A percentile compares a stretch with the other conserved stretches of the same genome.
Evolutionary conservation across 495 filamentous ascomycete species (phyloP).

Genomic region (Daldinia caldariorum): DNA sequence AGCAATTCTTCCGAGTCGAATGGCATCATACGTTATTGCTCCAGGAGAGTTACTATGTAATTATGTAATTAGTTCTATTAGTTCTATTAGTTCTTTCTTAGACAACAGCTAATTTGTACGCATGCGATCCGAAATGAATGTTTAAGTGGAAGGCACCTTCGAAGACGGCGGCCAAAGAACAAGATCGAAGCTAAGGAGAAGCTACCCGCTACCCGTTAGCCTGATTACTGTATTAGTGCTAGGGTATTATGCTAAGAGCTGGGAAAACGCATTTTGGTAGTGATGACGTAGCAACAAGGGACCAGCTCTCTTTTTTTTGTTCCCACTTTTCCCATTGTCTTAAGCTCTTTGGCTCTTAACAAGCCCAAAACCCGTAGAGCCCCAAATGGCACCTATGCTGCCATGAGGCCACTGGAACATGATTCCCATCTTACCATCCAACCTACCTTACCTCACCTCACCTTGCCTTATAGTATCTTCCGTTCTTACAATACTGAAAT

Average conservation of each 20-base stretch:
- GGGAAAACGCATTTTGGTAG: slow-evolving; percentile 26
- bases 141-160: slow-evolving; percentile 9
- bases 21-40: neutral
- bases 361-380: slow-evolving; percentile 7
- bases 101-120: slow-evolving; percentile 20
- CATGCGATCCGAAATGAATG: slow-evolving; percentile 23
- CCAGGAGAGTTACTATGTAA: neutral
- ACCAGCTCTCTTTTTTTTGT: slow-evolving; percentile 27
- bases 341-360: slow-evolving; percentile 16
- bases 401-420: slow-evolving; percentile 4
- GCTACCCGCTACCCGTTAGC: slow-evolving; percentile 22
- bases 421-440: slow-evolving; percentile 9
- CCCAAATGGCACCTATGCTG: slow-evolving; percentile 4
- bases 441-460: no score
- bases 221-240: slow-evolving; percentile 20
- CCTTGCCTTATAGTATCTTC: no score
- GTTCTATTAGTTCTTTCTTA: neutral
- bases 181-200: slow-evolving; percentile 24
- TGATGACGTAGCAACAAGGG: slow-evolving; percentile 38
- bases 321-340: slow-evolving; percentile 29
- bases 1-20: slow-evolving; percentile 28
- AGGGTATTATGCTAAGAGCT: slow-evolving; percentile 12
- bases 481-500: slow-evolving; percentile 24
- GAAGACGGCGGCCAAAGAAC: slow-evolving; percentile 18
- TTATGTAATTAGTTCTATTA: no score